These are phyloP conservation scores for Russula earlei DNA, from an alignment of 768 basidiomycete species.

Conservation along the genomic window DNA sequence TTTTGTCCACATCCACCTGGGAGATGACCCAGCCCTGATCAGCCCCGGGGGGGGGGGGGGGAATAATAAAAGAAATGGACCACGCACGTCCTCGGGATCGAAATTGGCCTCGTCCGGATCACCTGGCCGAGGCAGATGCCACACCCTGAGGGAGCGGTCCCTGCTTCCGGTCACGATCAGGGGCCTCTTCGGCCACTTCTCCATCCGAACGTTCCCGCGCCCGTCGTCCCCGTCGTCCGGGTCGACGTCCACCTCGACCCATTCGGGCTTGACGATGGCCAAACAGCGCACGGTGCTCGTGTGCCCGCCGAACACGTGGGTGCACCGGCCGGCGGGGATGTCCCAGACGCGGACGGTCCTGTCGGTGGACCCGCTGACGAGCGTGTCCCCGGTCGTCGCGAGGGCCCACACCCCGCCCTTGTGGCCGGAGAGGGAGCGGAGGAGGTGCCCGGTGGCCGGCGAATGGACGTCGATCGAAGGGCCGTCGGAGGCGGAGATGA, in stretches of 20 bases:
- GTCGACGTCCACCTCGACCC: constrained; percentile 67
- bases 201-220: constrained; percentile 48
- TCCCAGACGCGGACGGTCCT: constrained; percentile 92
- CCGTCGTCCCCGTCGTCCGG: too few relatives aligned
- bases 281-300: constrained; percentile 94
- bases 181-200: constrained; percentile 65
- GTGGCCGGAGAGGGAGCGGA: constrained; percentile 75
- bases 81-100: constrained; percentile 42
- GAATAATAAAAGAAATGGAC: not conserved
- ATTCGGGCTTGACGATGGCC: constrained; percentile 90
- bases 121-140: constrained; percentile 56
- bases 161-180: constrained; percentile 67
- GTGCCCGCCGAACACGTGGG: constrained; percentile 92
- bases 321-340: constrained; percentile 66
- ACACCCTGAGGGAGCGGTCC: constrained; percentile 57
- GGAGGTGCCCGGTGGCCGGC: constrained; percentile 68
- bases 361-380: constrained; percentile 90
- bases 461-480: constrained; percentile 94
- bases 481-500: constrained; percentile 96
- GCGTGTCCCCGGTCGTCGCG: constrained; percentile 73
- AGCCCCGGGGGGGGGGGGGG: not conserved
- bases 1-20: constrained; percentile 60
- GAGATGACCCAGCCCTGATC: constrained; percentile 7
- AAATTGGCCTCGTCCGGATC: constrained; percentile 35
- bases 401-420: constrained; percentile 98